Percentiles rank a stretch among this genome's conserved stretches.
phyloP scores from a whole-genome alignment of 2,329 filamentous ascomycete species.

The Colletotrichum cordylinicola region DNA sequence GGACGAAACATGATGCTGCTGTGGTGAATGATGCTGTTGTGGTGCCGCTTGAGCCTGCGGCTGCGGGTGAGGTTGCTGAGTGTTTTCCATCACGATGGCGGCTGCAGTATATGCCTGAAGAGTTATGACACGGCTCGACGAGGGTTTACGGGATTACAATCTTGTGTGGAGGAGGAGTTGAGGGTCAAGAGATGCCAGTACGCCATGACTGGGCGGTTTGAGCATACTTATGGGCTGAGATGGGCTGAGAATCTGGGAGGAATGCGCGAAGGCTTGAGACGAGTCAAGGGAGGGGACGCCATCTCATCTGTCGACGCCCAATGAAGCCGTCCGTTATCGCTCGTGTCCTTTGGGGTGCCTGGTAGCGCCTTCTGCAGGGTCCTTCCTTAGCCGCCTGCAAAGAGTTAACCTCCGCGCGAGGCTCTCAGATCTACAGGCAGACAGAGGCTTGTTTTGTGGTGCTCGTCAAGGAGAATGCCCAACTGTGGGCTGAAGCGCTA shows the following conservation, averaged over 20 bases:
- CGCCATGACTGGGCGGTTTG: not conserved
- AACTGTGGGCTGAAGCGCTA: not conserved
- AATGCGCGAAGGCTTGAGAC: not conserved
- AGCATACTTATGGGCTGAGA: conserved; percentile 11
- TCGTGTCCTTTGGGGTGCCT: not conserved
- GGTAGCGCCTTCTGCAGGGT: not conserved
- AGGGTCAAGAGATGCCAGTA: not conserved
- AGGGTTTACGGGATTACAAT: not conserved
- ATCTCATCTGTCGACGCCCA: not conserved
- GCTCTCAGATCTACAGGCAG: not conserved
- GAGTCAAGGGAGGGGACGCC: conserved; percentile 9
- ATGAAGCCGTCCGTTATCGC: not conserved
- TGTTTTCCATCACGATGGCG: not conserved
- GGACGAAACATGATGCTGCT: not conserved
- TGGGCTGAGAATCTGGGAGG: not conserved
- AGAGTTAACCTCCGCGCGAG: not conserved
- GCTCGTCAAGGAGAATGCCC: conserved; percentile 2
- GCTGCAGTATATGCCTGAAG: not conserved
- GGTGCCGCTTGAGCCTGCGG: not conserved
- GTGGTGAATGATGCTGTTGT: not conserved
- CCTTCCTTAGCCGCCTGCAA: not conserved
- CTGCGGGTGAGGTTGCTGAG: not conserved
- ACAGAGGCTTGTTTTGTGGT: not conserved
- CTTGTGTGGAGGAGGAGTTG: not conserved
- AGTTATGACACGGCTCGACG: not conserved